phyloP scores from a whole-genome alignment of 2,329 filamentous ascomycete genomes.

The Aspergillus oerlinghausenensis region DNA sequence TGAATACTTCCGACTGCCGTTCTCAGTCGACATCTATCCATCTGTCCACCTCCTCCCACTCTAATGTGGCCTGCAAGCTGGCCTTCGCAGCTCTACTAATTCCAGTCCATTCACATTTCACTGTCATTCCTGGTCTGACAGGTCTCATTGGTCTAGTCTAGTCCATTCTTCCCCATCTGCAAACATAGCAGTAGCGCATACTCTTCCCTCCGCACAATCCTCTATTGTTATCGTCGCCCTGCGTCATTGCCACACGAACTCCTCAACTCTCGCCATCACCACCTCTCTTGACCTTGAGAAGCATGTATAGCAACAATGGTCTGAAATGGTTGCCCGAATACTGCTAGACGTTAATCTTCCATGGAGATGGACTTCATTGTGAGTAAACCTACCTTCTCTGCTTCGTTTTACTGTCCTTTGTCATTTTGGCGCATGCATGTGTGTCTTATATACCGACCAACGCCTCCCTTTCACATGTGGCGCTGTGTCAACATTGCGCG shows the following conservation, averaged over 20 bases:
- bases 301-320: slow-evolving; percentile 32
- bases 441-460: neutral
- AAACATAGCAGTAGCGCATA: neutral
- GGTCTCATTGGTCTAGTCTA: slow-evolving; percentile 1
- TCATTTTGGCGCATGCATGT: neutral
- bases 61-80: slow-evolving; percentile 17
- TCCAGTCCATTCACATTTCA: neutral
- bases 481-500: slow-evolving; percentile 10
- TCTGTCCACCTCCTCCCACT: neutral
- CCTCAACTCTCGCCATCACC: neutral
- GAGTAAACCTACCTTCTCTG: slow-evolving; percentile 18
- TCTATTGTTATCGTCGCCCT: slow-evolving; percentile 5
- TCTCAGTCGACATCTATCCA: neutral
- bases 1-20: neutral
- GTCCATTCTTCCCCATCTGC: neutral
- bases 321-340: slow-evolving; percentile 24
- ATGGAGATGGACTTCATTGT: slow-evolving; percentile 44
- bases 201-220: slow-evolving; percentile 4
- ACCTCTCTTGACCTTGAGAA: slow-evolving; percentile 13
- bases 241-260: slow-evolving; percentile 16
- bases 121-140: neutral
- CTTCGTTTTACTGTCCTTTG: slow-evolving; percentile 1
- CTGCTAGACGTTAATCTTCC: slow-evolving; percentile 23
- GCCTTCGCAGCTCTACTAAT: slow-evolving; percentile 15
- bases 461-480: slow-evolving; percentile 4